Conservation (phyloP, 2,329 filamentous ascomycete genomes). For the Pseudogymnoascus sp. region DNA sequence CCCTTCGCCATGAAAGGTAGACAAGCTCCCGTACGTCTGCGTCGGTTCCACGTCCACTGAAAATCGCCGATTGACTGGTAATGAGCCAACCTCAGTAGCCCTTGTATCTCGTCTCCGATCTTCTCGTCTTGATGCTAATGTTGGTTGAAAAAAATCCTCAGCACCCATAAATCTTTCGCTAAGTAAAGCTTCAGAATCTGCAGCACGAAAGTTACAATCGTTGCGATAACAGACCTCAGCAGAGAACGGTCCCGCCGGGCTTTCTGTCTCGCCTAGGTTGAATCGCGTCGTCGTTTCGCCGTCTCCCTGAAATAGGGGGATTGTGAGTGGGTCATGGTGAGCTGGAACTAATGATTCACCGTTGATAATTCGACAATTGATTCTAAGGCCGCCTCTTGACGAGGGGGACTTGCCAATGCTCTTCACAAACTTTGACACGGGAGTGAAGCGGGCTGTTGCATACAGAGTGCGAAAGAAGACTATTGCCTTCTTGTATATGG, state of each 20-base stretch:
- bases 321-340: slow-evolving; percentile 59
- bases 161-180: slow-evolving; percentile 90
- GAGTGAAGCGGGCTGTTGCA: slow-evolving; percentile 70
- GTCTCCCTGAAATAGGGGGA: slow-evolving; percentile 57
- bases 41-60: slow-evolving; percentile 50
- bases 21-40: slow-evolving; percentile 81
- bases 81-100: slow-evolving; percentile 57
- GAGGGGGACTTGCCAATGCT: slow-evolving; percentile 60
- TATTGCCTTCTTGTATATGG: slow-evolving; percentile 94
- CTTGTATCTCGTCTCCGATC: slow-evolving; percentile 33
- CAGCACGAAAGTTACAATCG: slow-evolving; percentile 83
- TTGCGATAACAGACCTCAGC: slow-evolving; percentile 77
- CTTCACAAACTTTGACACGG: slow-evolving; percentile 74
- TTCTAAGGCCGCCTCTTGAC: slow-evolving; percentile 53
- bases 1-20: slow-evolving; percentile 81
- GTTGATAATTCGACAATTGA: slow-evolving; percentile 71
- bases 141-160: slow-evolving; percentile 77
- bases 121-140: slow-evolving; percentile 39
- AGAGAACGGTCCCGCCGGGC: slow-evolving; percentile 75
- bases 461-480: slow-evolving; percentile 88
- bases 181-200: slow-evolving; percentile 80
- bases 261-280: slow-evolving; percentile 74
- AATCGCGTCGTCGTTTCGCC: slow-evolving; percentile 63
- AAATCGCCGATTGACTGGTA: slow-evolving; percentile 53
- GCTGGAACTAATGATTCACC: slow-evolving; percentile 44